Conservation (phyloP, 2,329 filamentous ascomycete genomes). For the Calonectria hongkongensis region DNA sequence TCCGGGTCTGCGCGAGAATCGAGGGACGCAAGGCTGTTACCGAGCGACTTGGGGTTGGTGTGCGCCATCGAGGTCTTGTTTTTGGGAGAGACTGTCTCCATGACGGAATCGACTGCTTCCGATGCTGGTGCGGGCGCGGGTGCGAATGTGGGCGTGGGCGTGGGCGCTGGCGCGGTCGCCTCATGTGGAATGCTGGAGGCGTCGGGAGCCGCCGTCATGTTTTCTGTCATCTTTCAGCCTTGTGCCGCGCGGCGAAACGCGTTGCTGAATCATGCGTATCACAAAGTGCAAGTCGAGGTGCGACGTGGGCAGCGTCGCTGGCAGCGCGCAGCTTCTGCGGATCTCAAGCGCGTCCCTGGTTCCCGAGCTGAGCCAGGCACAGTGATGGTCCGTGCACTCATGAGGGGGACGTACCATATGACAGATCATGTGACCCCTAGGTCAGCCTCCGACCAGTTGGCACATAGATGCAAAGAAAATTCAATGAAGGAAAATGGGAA, state of each 20-base stretch:
- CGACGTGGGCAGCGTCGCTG: constrained; percentile 35
- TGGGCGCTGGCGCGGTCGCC: constrained; percentile 21
- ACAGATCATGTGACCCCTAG: constrained; percentile 45
- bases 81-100: constrained; percentile 56
- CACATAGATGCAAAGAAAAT: too few species aligned
- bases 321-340: constrained; percentile 32
- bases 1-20: constrained; percentile 77
- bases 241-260: constrained; percentile 31
- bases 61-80: constrained; percentile 53
- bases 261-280: constrained; percentile 30
- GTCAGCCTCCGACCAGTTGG: too few species aligned
- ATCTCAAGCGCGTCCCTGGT: constrained; percentile 29
- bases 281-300: constrained; percentile 32
- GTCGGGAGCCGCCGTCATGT: constrained; percentile 25
- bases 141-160: constrained; percentile 27
- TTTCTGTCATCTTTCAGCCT: constrained; percentile 28
- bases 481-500: too few species aligned
- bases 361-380: constrained; percentile 41
- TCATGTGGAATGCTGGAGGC: constrained; percentile 54
- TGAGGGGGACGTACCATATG: constrained; percentile 19
- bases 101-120: constrained; percentile 45
- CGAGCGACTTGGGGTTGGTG: constrained; percentile 52
- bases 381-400: constrained; percentile 43
- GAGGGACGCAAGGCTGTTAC: constrained; percentile 61
- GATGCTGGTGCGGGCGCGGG: not conserved